These are phyloP conservation scores for Hygrophoropsis aurantiaca DNA, from an alignment of 768 basidiomycete species.

Conservation along the genomic window DNA sequence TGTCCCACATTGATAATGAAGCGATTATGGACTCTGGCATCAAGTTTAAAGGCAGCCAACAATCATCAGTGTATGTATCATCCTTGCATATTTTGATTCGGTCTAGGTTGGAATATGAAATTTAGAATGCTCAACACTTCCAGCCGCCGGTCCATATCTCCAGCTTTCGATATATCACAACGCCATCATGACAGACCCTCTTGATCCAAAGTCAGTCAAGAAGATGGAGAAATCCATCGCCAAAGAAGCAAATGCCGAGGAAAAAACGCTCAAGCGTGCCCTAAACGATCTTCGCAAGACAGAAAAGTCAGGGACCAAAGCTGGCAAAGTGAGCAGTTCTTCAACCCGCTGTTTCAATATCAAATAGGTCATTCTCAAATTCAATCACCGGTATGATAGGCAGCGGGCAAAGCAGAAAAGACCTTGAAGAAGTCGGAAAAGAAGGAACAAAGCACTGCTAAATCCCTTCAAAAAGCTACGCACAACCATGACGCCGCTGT, in stretches of 20 bases:
- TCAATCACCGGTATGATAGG: constrained; percentile 24
- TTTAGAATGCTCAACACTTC: no score
- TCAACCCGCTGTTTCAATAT: background rate
- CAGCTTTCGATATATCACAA: constrained; percentile 2
- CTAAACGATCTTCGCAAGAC: constrained; percentile 51
- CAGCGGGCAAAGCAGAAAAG: constrained; percentile 47
- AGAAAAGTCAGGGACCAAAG: constrained; percentile 54
- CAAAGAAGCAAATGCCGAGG: constrained; percentile 53
- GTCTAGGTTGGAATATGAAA: background rate
- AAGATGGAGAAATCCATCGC: constrained; percentile 44
- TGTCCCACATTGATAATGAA: no score
- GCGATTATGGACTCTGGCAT: background rate
- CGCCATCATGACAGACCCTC: constrained; percentile 22
- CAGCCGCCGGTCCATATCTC: background rate
- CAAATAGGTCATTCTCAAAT: background rate
- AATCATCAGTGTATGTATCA: background rate
- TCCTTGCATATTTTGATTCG: background rate
- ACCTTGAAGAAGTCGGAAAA: constrained; percentile 46
- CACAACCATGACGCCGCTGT: constrained; percentile 52
- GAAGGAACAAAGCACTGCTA: constrained; percentile 50
- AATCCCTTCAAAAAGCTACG: constrained; percentile 51
- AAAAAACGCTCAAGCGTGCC: constrained; percentile 48
- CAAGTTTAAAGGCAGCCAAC: background rate
- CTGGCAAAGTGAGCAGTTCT: constrained; percentile 43
- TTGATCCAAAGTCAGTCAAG: constrained; percentile 30